Percentiles rank a stretch among this genome's conserved stretches.
These are phyloP conservation scores for Salvia hispanica DNA, from an alignment of 257 asterid species.

Conservation along the genomic window DNA sequence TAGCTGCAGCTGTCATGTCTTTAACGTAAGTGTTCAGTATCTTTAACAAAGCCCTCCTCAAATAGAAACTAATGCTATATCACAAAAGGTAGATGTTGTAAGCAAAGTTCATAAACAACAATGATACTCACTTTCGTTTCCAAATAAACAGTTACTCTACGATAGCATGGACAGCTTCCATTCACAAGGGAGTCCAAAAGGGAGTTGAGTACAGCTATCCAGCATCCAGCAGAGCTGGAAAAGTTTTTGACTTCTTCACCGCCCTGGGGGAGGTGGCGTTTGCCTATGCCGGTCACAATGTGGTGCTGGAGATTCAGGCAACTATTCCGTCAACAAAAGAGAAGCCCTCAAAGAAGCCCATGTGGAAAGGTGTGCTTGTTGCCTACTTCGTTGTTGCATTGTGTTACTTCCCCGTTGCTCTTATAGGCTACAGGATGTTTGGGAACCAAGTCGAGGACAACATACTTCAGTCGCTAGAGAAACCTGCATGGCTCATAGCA, in stretches of 20 bases:
- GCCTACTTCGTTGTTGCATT: conserved; percentile 45
- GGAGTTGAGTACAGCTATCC: conserved; percentile 39
- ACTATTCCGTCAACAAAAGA: conserved; percentile 42
- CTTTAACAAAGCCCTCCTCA: conserved; percentile 17
- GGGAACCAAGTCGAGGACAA: conserved; percentile 43
- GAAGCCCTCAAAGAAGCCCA: conserved; percentile 45
- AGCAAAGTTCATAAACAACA: too few relatives aligned
- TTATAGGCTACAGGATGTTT: conserved; percentile 39
- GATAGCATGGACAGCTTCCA: conserved; percentile 53
- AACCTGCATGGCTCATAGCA: conserved; percentile 45
- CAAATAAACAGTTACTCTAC: conserved; percentile 46
- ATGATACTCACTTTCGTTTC: neutral
- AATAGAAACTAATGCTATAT: conserved; percentile 1
- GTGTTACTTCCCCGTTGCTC: conserved; percentile 49
- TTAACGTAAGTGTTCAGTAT: too few relatives aligned
- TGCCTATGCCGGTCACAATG: conserved; percentile 52
- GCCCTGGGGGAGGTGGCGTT: conserved; percentile 45
- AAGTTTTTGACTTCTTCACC: conserved; percentile 36
- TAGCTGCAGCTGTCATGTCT: conserved; percentile 54
- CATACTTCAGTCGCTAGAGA: conserved; percentile 41
- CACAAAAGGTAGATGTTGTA: neutral
- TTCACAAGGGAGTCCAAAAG: conserved; percentile 46
- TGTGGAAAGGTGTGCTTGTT: conserved; percentile 48
- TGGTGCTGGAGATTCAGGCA: conserved; percentile 48
- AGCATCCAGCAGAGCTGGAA: conserved; percentile 28